phyloP scores from a whole-genome alignment of 2,329 filamentous ascomycete genomes.

The Setomelanomma holmii region DNA sequence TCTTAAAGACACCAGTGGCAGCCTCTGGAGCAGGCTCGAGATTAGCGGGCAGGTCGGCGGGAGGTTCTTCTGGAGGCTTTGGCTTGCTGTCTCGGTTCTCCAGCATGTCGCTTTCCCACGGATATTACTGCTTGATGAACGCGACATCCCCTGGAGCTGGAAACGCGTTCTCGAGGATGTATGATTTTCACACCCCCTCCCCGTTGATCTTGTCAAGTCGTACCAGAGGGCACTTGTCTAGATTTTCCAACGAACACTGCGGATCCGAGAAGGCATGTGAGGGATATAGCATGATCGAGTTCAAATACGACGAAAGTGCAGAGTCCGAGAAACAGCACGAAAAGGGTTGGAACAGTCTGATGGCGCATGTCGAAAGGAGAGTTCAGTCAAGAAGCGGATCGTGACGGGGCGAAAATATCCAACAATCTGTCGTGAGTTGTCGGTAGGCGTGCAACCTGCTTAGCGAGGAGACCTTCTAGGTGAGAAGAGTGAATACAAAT shows the following conservation, averaged over 20 bases:
- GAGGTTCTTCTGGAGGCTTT: neutral
- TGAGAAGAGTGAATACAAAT: too few species aligned
- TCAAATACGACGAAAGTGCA: constrained; percentile 1
- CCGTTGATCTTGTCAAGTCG: neutral
- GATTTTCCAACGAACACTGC: neutral
- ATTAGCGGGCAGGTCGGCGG: neutral
- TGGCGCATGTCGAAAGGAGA: too few species aligned
- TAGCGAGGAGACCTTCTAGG: too few species aligned
- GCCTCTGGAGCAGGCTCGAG: neutral
- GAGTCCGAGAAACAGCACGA: neutral
- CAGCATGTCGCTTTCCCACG: neutral
- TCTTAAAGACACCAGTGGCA: too few species aligned
- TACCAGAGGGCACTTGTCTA: neutral
- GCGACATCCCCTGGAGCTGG: neutral
- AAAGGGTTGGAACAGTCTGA: neutral
- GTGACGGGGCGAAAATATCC: too few species aligned
- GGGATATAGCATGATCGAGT: constrained; percentile 9
- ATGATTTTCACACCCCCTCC: neutral
- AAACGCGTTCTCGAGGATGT: neutral
- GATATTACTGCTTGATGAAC: neutral
- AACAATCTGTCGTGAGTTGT: too few species aligned
- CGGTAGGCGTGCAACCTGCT: too few species aligned
- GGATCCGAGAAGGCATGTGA: neutral
- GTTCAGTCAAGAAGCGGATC: too few species aligned
- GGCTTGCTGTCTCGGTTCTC: neutral